phyloP scores from a whole-genome alignment of 345 rosid species.

The Tarenaya hassleriana region DNA sequence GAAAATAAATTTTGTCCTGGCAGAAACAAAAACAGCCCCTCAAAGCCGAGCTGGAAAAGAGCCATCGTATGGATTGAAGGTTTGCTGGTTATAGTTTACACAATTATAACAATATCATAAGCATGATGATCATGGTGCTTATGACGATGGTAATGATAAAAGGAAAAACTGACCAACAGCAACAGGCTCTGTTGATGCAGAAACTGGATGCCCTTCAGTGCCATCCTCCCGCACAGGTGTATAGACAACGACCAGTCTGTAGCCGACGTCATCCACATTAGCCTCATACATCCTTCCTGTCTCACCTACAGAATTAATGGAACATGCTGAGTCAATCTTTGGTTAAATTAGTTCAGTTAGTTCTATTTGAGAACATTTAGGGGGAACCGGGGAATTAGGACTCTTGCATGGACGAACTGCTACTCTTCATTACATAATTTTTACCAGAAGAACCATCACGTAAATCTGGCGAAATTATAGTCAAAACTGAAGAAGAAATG shows the following conservation, averaged over 20 bases:
- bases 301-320: constrained; percentile 61
- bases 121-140: no score
- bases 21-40: no score
- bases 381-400: no score
- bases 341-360: no score
- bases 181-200: constrained; percentile 90
- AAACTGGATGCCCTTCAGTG: constrained; percentile 88
- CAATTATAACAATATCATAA: neutral
- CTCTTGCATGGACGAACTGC: no score
- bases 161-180: constrained; percentile 58
- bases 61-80: no score
- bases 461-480: constrained; percentile 9
- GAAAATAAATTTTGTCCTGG: neutral
- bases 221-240: constrained; percentile 92
- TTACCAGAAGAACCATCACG: neutral
- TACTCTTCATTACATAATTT: no score
- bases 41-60: no score
- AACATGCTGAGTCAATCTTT: constrained; percentile 5
- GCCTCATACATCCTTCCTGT: constrained; percentile 91
- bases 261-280: constrained; percentile 98
- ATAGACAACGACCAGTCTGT: constrained; percentile 80
- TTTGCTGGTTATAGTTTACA: neutral
- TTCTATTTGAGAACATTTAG: no score
- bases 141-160: constrained; percentile 14
- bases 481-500: no score